Evolutionary conservation across 306 rosid species (phyloP).

Genomic region (Benincasa hispida): DNA sequence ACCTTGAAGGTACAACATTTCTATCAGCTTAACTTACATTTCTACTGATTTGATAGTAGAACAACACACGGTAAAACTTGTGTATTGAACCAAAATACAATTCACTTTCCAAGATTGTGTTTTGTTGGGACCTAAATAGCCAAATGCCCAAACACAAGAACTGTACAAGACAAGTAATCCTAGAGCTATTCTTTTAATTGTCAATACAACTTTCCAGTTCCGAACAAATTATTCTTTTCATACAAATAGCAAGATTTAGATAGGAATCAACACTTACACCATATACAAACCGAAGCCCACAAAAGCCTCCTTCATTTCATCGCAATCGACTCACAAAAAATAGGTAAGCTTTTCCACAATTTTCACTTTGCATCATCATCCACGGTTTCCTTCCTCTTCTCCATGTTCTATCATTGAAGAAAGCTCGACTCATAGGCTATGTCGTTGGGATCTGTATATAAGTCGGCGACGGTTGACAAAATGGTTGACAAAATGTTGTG

Average conservation of each 20-base stretch:
- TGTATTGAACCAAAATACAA: not conserved
- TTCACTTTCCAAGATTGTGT: not conserved
- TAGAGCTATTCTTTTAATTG: not conserved
- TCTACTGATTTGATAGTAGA: not conserved
- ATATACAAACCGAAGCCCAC: not conserved
- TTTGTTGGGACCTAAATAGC: not conserved
- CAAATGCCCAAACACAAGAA: not conserved
- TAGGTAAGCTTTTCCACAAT: not conserved
- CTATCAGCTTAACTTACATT: not conserved
- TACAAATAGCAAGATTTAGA: not conserved
- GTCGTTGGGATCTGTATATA: not conserved
- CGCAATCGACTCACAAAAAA: not conserved
- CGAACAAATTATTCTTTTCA: not conserved
- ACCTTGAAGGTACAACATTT: no score
- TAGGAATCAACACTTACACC: not conserved
- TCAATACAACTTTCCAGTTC: not conserved
- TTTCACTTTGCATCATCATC: not conserved
- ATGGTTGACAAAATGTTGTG: not conserved
- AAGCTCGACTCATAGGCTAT: not conserved
- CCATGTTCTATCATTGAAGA: not conserved
- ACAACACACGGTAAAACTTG: not conserved
- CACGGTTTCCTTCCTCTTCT: not conserved
- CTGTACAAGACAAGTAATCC: not conserved
- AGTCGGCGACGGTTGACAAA: not conserved
- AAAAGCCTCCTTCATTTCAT: not conserved